Conservation (phyloP, 805 yeast genomes). For the Ogataea dorogensis region DNA sequence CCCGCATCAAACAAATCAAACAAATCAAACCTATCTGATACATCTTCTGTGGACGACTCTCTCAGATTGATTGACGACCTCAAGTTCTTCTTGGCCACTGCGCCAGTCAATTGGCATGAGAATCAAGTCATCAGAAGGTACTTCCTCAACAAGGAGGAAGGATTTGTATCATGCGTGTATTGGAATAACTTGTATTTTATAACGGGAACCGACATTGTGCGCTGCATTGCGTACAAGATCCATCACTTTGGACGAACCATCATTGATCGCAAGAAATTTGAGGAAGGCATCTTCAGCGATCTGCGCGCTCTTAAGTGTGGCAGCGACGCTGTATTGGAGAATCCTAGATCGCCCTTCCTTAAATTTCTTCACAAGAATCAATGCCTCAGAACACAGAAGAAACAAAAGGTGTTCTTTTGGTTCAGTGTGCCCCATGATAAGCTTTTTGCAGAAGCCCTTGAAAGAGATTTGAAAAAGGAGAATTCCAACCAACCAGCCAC, state of each 20-base stretch:
- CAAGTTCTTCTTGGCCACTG: slow-evolving; percentile 84
- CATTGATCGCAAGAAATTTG: slow-evolving; percentile 86
- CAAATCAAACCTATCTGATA: slow-evolving; percentile 1
- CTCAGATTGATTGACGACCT: slow-evolving; percentile 68
- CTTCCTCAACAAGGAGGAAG: slow-evolving; percentile 82
- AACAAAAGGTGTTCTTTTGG: slow-evolving; percentile 97
- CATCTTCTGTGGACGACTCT: slow-evolving; percentile 43
- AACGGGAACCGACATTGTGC: slow-evolving; percentile 94
- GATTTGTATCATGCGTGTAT: slow-evolving; percentile 85
- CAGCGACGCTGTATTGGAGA: slow-evolving; percentile 81
- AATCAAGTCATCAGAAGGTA: slow-evolving; percentile 85
- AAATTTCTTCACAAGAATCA: slow-evolving; percentile 81
- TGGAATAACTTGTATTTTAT: slow-evolving; percentile 90
- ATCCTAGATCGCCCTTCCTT: slow-evolving; percentile 80
- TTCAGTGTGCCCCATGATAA: slow-evolving; percentile 92
- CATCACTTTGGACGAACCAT: slow-evolving; percentile 87
- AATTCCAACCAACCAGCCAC: slow-evolving; percentile 59
- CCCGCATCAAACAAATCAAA: slow-evolving; percentile 7
- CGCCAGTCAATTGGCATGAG: slow-evolving; percentile 92
- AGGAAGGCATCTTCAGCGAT: slow-evolving; percentile 94
- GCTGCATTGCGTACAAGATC: slow-evolving; percentile 85
- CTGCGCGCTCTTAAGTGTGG: slow-evolving; percentile 83
- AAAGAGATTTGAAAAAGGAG: slow-evolving; percentile 86
- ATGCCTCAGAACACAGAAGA: slow-evolving; percentile 91
- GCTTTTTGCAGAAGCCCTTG: slow-evolving; percentile 88